Base-by-base conservation (phyloP, 83 land plant genomes). In the Larix sibirica region DNA sequence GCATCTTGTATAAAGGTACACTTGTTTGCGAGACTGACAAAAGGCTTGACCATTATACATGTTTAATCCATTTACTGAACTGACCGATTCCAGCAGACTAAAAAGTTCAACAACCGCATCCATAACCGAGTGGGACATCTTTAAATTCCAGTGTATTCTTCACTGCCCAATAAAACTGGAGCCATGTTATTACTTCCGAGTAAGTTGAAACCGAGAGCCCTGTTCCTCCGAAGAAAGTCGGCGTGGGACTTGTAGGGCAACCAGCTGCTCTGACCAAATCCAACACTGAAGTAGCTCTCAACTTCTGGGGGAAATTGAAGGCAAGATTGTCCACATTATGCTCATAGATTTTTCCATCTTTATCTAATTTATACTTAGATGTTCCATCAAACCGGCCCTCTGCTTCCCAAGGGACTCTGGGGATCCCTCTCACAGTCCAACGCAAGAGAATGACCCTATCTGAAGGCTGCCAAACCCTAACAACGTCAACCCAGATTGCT, bases 381-480 rank as follows among this genome's bases (percentile, higher is more conserved):
- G 90, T 89, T 20, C 95, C 95, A 70, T 89, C 89, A 68, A 93
- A 93, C 62, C 83, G 77, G 1, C 95, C 95, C 26, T 84, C 79
- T 4, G 93, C 89, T 71, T 91, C 95, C 95, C 95, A 93, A 21
- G 93, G 95, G 24, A 91, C 95, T 23, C 95, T 61, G 20, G 95
- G 91, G 14, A 83, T 83, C 10, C 91, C 95, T 20, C 61, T 79
- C 64, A 93, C 81, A 60, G 87, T 90, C 95, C 95, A 93, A 54
- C 93, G 79, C 4, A 93, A 85, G 42, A 91, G 63, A 14, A 93
- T 93, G 12, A 82, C 71, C 31, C 84, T 87, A 76, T 93, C 90
- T 17, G 93, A 86, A n/a, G 89, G 93, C 60, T 93, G 95, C 93
- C 93, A 93, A 20, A 93, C 73, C 78, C 91, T 86, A 2, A 80